Conservation (phyloP, 1,139 yeast genomes). For the Lodderomyces parapsilosis region DNA sequence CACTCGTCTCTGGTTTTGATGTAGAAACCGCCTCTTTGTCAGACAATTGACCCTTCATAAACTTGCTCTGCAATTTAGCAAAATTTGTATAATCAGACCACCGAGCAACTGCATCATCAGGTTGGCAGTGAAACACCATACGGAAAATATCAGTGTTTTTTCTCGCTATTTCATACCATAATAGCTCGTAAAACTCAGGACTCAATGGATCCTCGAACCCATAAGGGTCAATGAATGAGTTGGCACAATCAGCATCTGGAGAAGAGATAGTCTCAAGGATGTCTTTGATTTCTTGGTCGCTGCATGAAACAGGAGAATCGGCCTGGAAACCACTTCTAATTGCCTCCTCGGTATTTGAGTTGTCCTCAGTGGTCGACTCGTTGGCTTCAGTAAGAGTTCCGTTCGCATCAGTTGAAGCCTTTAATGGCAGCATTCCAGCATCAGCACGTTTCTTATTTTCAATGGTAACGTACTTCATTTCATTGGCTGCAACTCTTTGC, state of each 20-base stretch:
- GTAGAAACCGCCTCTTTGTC: conserved; percentile 23
- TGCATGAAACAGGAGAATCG: conserved; percentile 36
- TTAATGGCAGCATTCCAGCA: conserved; percentile 31
- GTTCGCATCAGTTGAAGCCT: conserved; percentile 3
- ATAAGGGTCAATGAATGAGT: conserved; percentile 77
- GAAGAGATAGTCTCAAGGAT: conserved; percentile 40
- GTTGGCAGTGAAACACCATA: conserved; percentile 89
- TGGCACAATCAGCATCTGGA: conserved; percentile 26
- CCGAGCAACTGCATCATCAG: conserved; percentile 81
- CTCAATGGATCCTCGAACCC: conserved; percentile 82
- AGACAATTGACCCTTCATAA: conserved; percentile 50
- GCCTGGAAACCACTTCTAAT: conserved; percentile 8
- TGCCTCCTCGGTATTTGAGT: conserved; percentile 5
- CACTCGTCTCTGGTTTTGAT: conserved; percentile 13
- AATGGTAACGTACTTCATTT: conserved; percentile 29
- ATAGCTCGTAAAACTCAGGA: conserved; percentile 75
- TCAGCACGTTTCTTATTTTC: conserved; percentile 32
- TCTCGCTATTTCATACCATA: conserved; percentile 85
- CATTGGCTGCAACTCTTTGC: conserved; percentile 57
- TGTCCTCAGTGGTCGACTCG: conserved; percentile 5
- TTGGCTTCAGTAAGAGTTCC: not conserved
- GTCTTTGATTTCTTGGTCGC: conserved; percentile 45
- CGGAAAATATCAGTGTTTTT: conserved; percentile 81
- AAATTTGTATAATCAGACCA: conserved; percentile 89
- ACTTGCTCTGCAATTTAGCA: conserved; percentile 56